Base-by-base conservation (phyloP, 2,329 filamentous ascomycete species). In the Venturia effusa region DNA sequence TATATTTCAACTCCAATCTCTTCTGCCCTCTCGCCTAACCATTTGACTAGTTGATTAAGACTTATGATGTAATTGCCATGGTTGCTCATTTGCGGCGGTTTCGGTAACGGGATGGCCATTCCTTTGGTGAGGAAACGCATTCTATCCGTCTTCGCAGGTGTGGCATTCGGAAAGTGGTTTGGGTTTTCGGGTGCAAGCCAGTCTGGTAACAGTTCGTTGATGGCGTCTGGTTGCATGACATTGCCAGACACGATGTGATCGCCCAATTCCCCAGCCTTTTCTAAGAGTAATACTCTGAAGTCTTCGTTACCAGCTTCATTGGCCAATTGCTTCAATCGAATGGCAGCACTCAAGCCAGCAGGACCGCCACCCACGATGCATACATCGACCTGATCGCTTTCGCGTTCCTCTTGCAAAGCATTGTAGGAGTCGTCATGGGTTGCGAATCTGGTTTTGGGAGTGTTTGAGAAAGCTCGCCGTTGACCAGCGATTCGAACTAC, bases 31-130 rank as follows among this genome's bases (percentile, higher is more conserved):
- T 97, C 94, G 60, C 90, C 92, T 2, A 99, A 81, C 94, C 94
- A 99, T 77, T 93, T 95, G 64, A 89, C 89, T 72, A 99, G 88
- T 75, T 97, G 90, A 75, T 95, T 97, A 71, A 99, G 78, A 72
- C 90, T 96, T 71, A 99, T 86, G 69, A 99, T 99, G 76, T 95
- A 97, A 78, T 99, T 99, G 69, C 94, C 94, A 71, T 96, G 85
- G 74, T 99, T 99, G 80, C 92, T 86, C 94, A 99, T 99, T 79
- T 97, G 94, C 39, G 94, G 94, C 55, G 94, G 94, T 15, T 88
- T 86, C 0, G 93, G 94, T 62, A 97, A 80, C 6, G 91, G 90
- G 64, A 96, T 85, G 0, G 92, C 80, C 66, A 81, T 80, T 63
- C 81, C 88, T 78, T 92, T 89, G 59, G 93, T 97, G 66, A 99